Percentiles rank a stretch among this genome's conserved stretches.
Evolutionary conservation across 1,139 yeast species (phyloP).

Genomic region (Debaryomycetaceae sp.): DNA sequence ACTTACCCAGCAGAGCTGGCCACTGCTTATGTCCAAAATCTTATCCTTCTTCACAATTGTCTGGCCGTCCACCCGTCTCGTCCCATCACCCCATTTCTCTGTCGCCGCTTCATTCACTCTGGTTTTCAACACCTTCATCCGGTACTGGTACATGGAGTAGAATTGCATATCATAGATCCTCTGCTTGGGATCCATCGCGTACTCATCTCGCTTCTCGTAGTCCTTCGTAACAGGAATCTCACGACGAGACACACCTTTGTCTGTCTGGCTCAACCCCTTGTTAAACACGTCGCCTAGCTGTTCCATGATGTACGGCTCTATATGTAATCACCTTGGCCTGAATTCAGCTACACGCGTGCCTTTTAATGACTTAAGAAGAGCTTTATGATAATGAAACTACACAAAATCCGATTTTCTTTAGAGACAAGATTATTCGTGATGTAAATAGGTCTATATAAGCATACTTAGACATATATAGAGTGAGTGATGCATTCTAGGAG

Average conservation of each 20-base stretch:
- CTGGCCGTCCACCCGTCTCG: conserved; percentile 32
- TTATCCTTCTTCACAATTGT: conserved; percentile 46
- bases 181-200: conserved; percentile 11
- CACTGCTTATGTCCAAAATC: conserved; percentile 71
- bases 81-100: conserved; percentile 47
- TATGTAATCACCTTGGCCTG: background rate
- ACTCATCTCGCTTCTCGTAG: conserved; percentile 15
- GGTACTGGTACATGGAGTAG: conserved; percentile 65
- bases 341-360: background rate
- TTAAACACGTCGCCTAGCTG: background rate
- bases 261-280: background rate
- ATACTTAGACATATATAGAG: background rate
- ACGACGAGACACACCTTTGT: background rate
- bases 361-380: background rate
- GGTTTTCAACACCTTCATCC: conserved; percentile 53
- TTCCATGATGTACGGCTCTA: background rate
- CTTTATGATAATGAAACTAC: background rate
- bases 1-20: conserved; percentile 78
- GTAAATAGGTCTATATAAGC: background rate
- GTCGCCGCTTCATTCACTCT: conserved; percentile 48
- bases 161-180: conserved; percentile 69
- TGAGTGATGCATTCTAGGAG: conserved; percentile 1
- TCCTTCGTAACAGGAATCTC: conserved; percentile 1
- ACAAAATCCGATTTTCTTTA: background rate
- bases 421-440: background rate